Percentiles rank a stretch among this genome's conserved stretches.
These are phyloP conservation scores for Berberis vulgaris DNA, from an alignment of 164 flowering plant genomes.

Conservation along the genomic window DNA sequence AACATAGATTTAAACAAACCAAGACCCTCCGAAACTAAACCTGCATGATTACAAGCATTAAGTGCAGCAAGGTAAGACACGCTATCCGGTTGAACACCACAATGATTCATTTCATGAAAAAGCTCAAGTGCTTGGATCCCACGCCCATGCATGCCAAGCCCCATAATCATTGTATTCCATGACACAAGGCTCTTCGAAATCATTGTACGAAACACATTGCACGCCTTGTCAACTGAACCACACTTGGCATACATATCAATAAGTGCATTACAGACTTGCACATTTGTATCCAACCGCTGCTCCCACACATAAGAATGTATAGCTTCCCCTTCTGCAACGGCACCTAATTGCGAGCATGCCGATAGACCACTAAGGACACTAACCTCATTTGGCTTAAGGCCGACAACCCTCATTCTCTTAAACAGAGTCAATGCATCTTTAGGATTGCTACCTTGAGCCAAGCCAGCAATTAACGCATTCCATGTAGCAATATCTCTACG, in stretches of 20 bases:
- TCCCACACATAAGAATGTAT: conserved; percentile 30
- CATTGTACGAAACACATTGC: conserved; percentile 44
- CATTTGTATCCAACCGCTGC: conserved; percentile 41
- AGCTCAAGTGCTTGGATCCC: conserved; percentile 47
- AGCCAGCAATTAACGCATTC: conserved; percentile 73
- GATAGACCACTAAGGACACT: conserved; percentile 68
- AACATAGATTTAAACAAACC: conserved; percentile 50
- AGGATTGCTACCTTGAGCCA: conserved; percentile 69
- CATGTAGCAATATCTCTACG: conserved; percentile 57
- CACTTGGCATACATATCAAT: conserved; percentile 88
- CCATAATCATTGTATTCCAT: conserved; percentile 91
- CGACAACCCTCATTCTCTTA: conserved; percentile 33
- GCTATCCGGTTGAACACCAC: conserved; percentile 37
- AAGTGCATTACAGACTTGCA: conserved; percentile 63
- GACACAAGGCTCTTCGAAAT: conserved; percentile 38
- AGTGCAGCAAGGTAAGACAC: conserved; percentile 60
- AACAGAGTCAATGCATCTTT: conserved; percentile 53
- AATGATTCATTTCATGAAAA: conserved; percentile 37
- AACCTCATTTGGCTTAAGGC: conserved; percentile 53
- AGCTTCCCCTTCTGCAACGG: conserved; percentile 44
- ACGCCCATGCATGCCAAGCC: conserved; percentile 63
- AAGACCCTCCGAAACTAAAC: conserved; percentile 67
- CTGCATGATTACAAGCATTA: conserved; percentile 80
- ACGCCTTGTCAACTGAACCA: conserved; percentile 59
- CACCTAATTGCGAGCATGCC: conserved; percentile 81